Percentiles rank a stretch among this genome's conserved stretches.
These are phyloP conservation scores for Cladosporium colombiae DNA, from an alignment of 2,329 filamentous ascomycete genomes.

Conservation along the genomic window DNA sequence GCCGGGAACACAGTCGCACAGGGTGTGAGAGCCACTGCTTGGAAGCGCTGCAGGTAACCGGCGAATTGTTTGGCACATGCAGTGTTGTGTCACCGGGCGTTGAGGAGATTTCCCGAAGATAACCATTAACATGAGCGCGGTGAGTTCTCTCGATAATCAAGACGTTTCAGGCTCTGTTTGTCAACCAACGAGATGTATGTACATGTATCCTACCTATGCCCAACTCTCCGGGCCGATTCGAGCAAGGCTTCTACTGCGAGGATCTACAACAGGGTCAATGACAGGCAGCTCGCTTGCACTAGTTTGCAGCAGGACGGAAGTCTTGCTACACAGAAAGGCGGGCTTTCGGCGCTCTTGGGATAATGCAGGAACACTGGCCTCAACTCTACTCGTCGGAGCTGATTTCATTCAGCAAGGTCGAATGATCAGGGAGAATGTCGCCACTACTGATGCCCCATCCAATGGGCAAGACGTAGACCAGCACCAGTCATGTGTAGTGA, in stretches of 20 bases:
- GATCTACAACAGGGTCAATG: neutral
- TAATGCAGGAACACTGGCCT: neutral
- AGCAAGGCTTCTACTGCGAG: neutral
- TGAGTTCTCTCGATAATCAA: neutral
- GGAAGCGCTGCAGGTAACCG: constrained; percentile 12
- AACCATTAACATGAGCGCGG: neutral
- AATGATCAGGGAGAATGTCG: neutral
- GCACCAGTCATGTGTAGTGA: neutral
- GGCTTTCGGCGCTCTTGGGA: neutral
- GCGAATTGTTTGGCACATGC: constrained; percentile 5
- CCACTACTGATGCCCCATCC: neutral
- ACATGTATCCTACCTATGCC: neutral
- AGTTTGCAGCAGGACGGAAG: neutral
- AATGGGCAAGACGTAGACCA: neutral
- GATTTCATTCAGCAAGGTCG: neutral
- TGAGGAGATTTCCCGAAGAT: neutral
- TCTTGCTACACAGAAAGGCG: neutral
- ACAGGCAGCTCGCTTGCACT: neutral
- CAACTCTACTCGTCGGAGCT: neutral
- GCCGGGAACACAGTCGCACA: constrained; percentile 7
- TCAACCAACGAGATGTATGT: neutral
- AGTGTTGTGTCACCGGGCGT: constrained; percentile 3
- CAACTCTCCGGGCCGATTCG: neutral
- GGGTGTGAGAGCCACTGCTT: neutral
- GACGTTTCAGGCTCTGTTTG: neutral